phyloP scores from a whole-genome alignment of 1,139 yeast species.

The Eremothecium gossypii region DNA sequence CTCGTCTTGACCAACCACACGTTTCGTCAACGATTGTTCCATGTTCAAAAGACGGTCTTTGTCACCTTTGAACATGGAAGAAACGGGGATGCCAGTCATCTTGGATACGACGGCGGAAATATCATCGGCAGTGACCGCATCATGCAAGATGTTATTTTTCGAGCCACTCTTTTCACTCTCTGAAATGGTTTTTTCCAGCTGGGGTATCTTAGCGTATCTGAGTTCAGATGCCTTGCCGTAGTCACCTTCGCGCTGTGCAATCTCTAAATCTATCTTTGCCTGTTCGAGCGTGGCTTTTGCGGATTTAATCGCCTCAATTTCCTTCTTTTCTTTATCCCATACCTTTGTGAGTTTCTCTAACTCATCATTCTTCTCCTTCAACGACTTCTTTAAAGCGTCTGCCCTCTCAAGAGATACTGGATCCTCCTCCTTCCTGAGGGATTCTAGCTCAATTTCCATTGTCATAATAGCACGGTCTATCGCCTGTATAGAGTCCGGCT shows the following conservation, averaged over 20 bases:
- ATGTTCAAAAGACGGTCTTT: constrained; percentile 80
- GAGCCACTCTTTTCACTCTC: constrained; percentile 36
- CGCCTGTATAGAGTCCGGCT: constrained; percentile 88
- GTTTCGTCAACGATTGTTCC: constrained; percentile 67
- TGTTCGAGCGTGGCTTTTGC: constrained; percentile 78
- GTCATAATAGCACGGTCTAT: constrained; percentile 89
- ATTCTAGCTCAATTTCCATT: constrained; percentile 87
- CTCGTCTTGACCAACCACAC: constrained; percentile 93
- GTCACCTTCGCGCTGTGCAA: constrained; percentile 73
- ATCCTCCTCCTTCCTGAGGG: constrained; percentile 86
- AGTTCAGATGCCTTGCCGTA: constrained; percentile 83
- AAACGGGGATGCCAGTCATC: constrained; percentile 96
- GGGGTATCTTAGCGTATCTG: constrained; percentile 80
- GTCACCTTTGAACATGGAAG: constrained; percentile 85
- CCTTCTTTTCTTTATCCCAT: constrained; percentile 78
- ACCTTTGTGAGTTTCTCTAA: constrained; percentile 59
- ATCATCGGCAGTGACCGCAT: constrained; percentile 88
- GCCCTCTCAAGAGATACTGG: constrained; percentile 71
- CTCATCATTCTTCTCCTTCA: constrained; percentile 55
- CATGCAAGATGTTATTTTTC: constrained; percentile 52
- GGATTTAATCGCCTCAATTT: constrained; percentile 63
- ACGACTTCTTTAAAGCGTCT: constrained; percentile 51
- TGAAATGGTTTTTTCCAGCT: constrained; percentile 56
- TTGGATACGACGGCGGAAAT: constrained; percentile 85
- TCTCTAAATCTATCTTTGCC: constrained; percentile 75